phyloP scores from a whole-genome alignment of 768 basidiomycete species.

The Lactarius trivialis region DNA sequence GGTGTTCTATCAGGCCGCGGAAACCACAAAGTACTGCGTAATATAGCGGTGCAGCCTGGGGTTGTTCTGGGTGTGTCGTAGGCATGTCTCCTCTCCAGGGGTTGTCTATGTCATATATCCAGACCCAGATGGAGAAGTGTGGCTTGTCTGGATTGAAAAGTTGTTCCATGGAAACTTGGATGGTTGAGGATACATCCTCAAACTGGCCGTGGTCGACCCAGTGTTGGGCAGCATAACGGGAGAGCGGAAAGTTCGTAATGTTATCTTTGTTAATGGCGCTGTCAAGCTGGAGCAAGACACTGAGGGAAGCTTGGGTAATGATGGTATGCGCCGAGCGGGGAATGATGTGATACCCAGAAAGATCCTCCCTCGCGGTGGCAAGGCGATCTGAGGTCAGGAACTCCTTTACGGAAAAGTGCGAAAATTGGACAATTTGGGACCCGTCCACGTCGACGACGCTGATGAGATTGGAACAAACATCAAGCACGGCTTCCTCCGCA shows the following conservation, averaged over 20 bases:
- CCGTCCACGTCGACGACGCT: not conserved
- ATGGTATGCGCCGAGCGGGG: not conserved
- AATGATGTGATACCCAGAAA: not conserved
- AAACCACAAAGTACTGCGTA: too few species aligned
- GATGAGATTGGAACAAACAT: not conserved
- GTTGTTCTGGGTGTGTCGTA: too few species aligned
- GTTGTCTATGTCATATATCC: not conserved
- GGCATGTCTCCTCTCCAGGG: not conserved
- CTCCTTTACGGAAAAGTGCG: too few species aligned
- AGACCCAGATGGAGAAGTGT: not conserved
- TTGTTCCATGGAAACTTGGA: not conserved
- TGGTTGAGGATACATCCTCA: not conserved
- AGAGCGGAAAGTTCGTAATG: not conserved
- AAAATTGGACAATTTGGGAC: too few species aligned
- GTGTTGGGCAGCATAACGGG: not conserved
- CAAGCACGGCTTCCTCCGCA: not conserved
- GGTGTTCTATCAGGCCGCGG: too few species aligned
- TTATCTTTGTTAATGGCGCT: not conserved
- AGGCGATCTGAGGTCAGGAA: not conserved
- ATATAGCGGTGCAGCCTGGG: too few species aligned
- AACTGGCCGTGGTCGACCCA: not conserved
- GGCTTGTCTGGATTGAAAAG: not conserved
- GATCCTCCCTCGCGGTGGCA: not conserved
- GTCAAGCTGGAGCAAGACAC: not conserved
- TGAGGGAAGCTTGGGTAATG: too few species aligned